Evolutionary conservation across 2,329 filamentous ascomycete species (phyloP), one percentile per base, ranked within the genome.

Genomic region (Lasiodiplodia hormozganensis): DNA sequence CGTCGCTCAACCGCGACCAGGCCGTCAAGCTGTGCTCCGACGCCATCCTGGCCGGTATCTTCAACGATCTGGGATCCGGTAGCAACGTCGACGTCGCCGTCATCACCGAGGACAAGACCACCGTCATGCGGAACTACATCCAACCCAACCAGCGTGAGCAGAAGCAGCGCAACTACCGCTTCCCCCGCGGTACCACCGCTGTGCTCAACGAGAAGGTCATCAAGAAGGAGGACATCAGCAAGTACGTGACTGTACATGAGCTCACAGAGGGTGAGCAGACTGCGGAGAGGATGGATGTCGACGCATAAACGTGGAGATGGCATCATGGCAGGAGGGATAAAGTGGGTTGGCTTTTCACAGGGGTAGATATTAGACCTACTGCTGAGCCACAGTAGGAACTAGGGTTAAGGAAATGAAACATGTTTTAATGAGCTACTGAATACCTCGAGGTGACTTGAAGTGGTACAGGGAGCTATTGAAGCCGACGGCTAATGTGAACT

Each of bases 71-170:
- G 79, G 96, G 96, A 16, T 97, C 94, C 3, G 96, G 96, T 75
- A 97, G 93, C 79, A 99, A 99, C 79, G 96, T 99, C 69, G 96
- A 99, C 78, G 92, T 99, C 40, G 95, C 94, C 72, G 88, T 99
- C 76, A 99, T 99, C 79, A 97, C 95, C 70, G 88, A 90, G 76
- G 94, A 97, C 75, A 97, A 97, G 89, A 97, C 96, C 34, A 96
- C 92, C 34, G 83, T 99, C 78, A 87, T 96, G 87, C 88, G 96
- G 77, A 97, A 97, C 84, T 96, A 92, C 85, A 91, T 96, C 80
- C 95, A 87, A 80, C 96, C 96, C 69, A 99, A 99, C 82, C 89
- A 94, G 85, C 89, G 96, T 79, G 92, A 89, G 74, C 87, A 91
- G 80, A 99, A 99, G 88, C 88, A 96, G 81, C 89, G 94, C 84